These are phyloP conservation scores for Aspergillus nanangensis DNA, from an alignment of 495 filamentous ascomycete species.

Conservation along the genomic window DNA sequence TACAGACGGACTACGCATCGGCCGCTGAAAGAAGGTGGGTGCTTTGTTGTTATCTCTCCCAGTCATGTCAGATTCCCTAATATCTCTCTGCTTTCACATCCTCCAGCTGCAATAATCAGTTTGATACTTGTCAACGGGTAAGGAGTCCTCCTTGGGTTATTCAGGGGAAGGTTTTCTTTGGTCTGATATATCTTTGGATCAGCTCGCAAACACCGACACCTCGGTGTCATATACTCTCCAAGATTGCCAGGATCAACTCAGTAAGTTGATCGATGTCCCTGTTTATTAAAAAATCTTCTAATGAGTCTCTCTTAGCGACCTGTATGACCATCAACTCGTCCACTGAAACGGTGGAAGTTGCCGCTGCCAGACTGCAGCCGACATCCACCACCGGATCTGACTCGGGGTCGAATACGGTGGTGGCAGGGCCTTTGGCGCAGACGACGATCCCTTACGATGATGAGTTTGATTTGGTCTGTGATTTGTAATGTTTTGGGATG, in stretches of 20 bases:
- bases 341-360: neutral
- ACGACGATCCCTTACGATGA: conserved; percentile 13
- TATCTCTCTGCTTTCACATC: neutral
- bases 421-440: neutral
- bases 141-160: neutral
- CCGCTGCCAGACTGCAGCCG: neutral
- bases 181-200: neutral
- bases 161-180: neutral
- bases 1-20: conserved; percentile 34
- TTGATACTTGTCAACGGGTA: conserved; percentile 17
- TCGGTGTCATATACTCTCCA: conserved; percentile 9
- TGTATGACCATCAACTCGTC: conserved; percentile 3
- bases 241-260: conserved; percentile 15
- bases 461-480: conserved; percentile 13
- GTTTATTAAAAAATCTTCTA: neutral
- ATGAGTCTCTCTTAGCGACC: neutral
- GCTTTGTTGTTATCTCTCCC: neutral
- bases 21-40: conserved; percentile 26
- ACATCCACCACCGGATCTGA: neutral
- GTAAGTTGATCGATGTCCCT: conserved; percentile 8
- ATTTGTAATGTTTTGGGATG: too few species aligned
- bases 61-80: neutral
- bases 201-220: conserved; percentile 14
- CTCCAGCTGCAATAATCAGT: conserved; percentile 19
- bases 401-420: neutral